Evolutionary conservation across 129 eudicot genomes (phyloP), one percentile per base, ranked within the genome.

Genomic region (Saposhnikovia divaricata): DNA sequence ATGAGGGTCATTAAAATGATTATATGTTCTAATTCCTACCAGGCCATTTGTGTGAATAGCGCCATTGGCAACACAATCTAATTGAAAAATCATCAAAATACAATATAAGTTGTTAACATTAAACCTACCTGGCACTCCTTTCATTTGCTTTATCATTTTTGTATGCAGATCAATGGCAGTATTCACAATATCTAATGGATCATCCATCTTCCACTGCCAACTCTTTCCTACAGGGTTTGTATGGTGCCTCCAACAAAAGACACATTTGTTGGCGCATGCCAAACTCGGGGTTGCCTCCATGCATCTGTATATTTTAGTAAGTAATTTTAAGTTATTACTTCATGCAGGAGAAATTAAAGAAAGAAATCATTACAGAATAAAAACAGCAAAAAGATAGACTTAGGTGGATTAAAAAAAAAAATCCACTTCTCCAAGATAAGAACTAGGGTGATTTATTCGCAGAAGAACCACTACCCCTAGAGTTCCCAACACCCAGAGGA

Each of bases 201-300:
- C 95, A 83, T 96, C 99, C 99, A 96, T 96, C 87, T 96, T 92
- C 99, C 99, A 96, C 77, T 85, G 93, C 98, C 99, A 96, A 83
- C 90, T 90, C 83, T 92, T 96, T 78, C 91, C 99, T 27, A 96
- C 99, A 83, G 99, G 99, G 78, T 96, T 96, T 15, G 98, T 92
- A 86, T 96, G 99, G 86, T 96, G 99, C 82, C 99, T 92, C 99
- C 99, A 96, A 74, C 99, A 96, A 85, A 96, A 96, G n/a, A 96
- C 99, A 82, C 99, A 96, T 87, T 96, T 96, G 89, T 96, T 96
- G 57, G 99, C 99, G 79, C 99, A 96, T 43, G 99, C 98, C 78
- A 96, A 80, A 82, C 99, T 96, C 34, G 99, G 99, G 43, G 99
- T 96, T 77, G 99, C 86, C 86, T 96, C 99, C 99, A 96, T 92